A percentile compares a stretch with the other conserved stretches of the same genome.
Conservation (phyloP, 345 rosid genomes). For the Gossypium raimondii region DNA sequence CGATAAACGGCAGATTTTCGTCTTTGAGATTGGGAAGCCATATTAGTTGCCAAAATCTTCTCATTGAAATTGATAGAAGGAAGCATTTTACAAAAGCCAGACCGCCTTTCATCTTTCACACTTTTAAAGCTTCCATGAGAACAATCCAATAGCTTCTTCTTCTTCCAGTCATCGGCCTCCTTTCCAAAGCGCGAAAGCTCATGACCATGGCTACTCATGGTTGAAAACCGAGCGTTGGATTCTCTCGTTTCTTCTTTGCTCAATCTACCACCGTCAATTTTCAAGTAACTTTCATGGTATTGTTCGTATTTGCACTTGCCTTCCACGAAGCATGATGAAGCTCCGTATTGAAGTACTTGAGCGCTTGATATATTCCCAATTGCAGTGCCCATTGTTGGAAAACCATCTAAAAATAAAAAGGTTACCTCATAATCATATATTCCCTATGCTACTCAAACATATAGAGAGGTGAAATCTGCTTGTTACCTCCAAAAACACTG, state of each 20-base stretch:
- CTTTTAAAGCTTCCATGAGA: background rate
- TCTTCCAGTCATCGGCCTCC: constrained; percentile 14
- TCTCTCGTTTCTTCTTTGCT: constrained; percentile 18
- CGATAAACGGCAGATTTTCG: background rate
- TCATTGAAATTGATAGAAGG: constrained; percentile 35
- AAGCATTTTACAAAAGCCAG: constrained; percentile 15
- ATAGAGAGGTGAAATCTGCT: background rate
- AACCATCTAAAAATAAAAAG: constrained; percentile 37
- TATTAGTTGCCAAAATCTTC: constrained; percentile 23
- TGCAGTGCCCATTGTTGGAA: constrained; percentile 40
- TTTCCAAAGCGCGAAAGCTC: constrained; percentile 16
- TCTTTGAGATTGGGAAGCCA: constrained; percentile 24
- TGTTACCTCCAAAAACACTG: constrained; percentile 62
- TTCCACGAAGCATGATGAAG: constrained; percentile 55
- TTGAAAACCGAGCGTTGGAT: background rate
- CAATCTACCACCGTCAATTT: constrained; percentile 32
- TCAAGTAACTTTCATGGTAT: constrained; percentile 55
- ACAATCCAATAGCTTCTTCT: background rate
- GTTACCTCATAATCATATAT: background rate
- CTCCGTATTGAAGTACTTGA: constrained; percentile 65
- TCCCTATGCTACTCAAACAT: no score
- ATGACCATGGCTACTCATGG: constrained; percentile 17
- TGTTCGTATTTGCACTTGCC: constrained; percentile 58
- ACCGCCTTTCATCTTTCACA: background rate
- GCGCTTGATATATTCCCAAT: constrained; percentile 41